A percentile compares a stretch with the other conserved stretches of the same genome.
These are phyloP conservation scores for Neurospora tetrasperma DNA, from an alignment of 495 filamentous ascomycete genomes.

Conservation along the genomic window DNA sequence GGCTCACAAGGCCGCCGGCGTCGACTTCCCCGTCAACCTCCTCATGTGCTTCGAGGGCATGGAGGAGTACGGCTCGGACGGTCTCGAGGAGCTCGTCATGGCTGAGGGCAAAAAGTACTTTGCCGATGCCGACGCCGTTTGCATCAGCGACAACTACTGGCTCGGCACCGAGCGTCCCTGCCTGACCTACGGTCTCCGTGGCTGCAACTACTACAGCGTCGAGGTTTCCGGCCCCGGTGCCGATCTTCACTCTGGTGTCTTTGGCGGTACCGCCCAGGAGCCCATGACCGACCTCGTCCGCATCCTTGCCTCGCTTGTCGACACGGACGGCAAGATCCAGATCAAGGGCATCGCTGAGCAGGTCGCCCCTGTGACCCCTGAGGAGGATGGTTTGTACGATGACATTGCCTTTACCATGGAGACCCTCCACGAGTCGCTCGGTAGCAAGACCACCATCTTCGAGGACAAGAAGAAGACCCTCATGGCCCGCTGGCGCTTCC, in stretches of 20 bases:
- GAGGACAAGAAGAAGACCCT: conserved; percentile 77
- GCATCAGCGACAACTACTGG: conserved; percentile 99
- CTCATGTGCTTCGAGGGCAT: conserved; percentile 99
- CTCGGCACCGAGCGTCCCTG: conserved; percentile 97
- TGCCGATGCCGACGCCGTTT: conserved; percentile 88
- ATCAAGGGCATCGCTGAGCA: conserved; percentile 86
- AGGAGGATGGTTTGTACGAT: conserved; percentile 77
- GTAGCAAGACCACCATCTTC: conserved; percentile 75
- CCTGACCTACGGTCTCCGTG: conserved; percentile 93
- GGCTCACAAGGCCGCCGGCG: conserved; percentile 85
- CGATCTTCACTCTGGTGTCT: conserved; percentile 93
- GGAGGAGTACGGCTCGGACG: conserved; percentile 98
- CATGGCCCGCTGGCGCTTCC: conserved; percentile 92
- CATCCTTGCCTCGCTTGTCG: conserved; percentile 72
- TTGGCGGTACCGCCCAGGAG: conserved; percentile 90
- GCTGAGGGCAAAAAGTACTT: conserved; percentile 86
- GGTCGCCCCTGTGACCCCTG: conserved; percentile 74
- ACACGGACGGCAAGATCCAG: conserved; percentile 78
- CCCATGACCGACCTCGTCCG: conserved; percentile 94
- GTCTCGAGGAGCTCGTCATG: conserved; percentile 87
- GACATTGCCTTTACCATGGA: conserved; percentile 91
- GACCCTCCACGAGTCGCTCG: conserved; percentile 81
- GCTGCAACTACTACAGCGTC: conserved; percentile 92
- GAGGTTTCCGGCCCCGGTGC: conserved; percentile 80
- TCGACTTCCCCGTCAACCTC: conserved; percentile 94